Base-by-base conservation (phyloP, 805 yeast genomes). In the Starmerella powellii region DNA sequence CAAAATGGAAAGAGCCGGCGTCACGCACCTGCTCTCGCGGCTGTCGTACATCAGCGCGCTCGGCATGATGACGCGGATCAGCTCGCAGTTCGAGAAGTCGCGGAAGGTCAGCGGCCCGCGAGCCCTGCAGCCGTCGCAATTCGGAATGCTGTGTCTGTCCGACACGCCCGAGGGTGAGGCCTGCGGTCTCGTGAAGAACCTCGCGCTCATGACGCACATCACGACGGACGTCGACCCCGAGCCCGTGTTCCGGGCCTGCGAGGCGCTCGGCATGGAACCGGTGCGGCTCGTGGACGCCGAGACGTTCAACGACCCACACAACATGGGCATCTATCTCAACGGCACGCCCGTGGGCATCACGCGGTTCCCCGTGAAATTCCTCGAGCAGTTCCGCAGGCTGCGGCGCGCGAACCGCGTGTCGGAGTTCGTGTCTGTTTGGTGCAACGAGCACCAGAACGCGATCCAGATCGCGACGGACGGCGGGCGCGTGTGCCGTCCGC, bases 81-180 rank as follows among this genome's bases (percentile, higher is more conserved):
- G 96, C 6, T 88, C 97, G n/a, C 98, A 91, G 63, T 91, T 91
- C 57, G 98, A 91, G 62, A 91, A 91, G 61, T 86, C 97, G 2
- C 73, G 98, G 65, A 91, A 91, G 62, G 98, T 91, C 32, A 83
- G 95, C 1, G 98, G 98, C 34, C 98, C 98, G 38, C 81, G 98
- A 72, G 96, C 98, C 13, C 71, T 91, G 51, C 98, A 91, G 63
- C 98, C 98, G 10, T 91, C 98, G 2, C 98, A 91, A 66, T 91
- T 91, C 62, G 98, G 98, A 60, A 91, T 91, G 97, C 70, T 91
- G 46, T 91, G 98, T 70, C 85, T 97, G 6, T 83, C 97, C 0
- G 98, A 91, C 72, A 91, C 98, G 0, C 98, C 98, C 1, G 98
- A 91, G 72, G 98, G 98, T 71, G 98, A 91, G 64, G 98, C 98